Evolutionary conservation across 352 stramenopile species (phyloP).

Genomic region (Globisporangium acanthophoron): DNA sequence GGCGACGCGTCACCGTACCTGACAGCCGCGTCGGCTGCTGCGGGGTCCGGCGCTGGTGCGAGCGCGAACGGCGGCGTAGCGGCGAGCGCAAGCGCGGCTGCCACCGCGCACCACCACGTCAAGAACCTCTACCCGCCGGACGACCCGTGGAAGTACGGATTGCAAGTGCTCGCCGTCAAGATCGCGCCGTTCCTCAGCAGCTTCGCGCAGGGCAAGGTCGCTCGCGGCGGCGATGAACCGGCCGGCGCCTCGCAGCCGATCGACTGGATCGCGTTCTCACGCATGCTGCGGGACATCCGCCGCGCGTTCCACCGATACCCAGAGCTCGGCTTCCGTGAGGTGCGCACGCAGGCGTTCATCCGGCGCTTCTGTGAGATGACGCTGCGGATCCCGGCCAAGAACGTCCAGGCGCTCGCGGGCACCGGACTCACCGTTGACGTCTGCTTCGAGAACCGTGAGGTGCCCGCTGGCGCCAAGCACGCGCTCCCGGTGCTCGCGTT

Average conservation of each 20-base stretch:
- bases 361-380: constrained; percentile 72
- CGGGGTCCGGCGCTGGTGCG: neutral
- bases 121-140: constrained; percentile 59
- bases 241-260: constrained; percentile 7
- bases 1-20: neutral
- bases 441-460: constrained; percentile 58
- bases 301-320: constrained; percentile 87
- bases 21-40: neutral
- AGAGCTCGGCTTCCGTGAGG: constrained; percentile 90
- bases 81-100: neutral
- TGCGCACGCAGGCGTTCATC: constrained; percentile 85
- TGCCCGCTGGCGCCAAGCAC: constrained; percentile 40
- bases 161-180: constrained; percentile 39
- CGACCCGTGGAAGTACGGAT: constrained; percentile 66
- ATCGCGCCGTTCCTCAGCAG: constrained; percentile 58
- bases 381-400: constrained; percentile 70
- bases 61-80: neutral
- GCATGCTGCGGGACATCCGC: constrained; percentile 73
- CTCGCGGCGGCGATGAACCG: neutral
- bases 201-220: constrained; percentile 25
- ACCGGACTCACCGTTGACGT: constrained; percentile 91
- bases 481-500: constrained; percentile 88
- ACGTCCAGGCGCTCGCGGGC: constrained; percentile 69
- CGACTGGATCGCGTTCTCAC: constrained; percentile 67
- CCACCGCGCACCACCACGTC: constrained; percentile 1